Evolutionary conservation across 2,329 filamentous ascomycete species (phyloP), one percentile per base, ranked within the genome.

Genomic region (Colletotrichum sp.): DNA sequence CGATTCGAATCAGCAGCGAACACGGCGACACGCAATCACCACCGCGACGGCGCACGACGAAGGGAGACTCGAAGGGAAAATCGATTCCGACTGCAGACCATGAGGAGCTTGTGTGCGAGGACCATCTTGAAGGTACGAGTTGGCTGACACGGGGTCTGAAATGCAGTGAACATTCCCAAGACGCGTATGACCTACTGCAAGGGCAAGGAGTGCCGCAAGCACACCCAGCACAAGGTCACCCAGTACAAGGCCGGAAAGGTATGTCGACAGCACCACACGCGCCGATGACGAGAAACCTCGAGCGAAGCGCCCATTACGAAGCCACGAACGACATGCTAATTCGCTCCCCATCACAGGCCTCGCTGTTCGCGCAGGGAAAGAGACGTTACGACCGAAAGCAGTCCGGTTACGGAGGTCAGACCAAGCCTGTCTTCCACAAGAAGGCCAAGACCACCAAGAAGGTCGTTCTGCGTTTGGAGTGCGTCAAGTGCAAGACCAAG

Each of bases 361-460:
- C 96, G 86, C 92, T 96, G 82, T 98, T 96, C 92, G 96, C 96
- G 81, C 96, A 99, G 93, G 96, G 96, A 93, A 99, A 99, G 95
- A 95, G 96, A 90, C 96, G 96, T 94, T 99, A 99, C 92, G 96
- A 98, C 91, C 93, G 96, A 87, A 99, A 99, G 93, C 96, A 99
- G 92, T 95, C 94, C 88, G 96, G 96, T 95, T 99, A 98, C 88
- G 97, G 97, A 95, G 97, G 97, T 96, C 97, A 99, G 92, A 99
- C 97, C 86, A 99, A 99, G 92, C 97, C 98, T 84, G 96, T 99
- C 86, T 99, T 99, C 95, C 97, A 99, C 95, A 99, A 99, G 94
- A 99, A 98, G 92, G 97, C 97, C 82, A 99, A 99, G 95, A 99
- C 97, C 83, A 99, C 97, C 87, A 99, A 99, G 95, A 99, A 99